Base-by-base conservation (phyloP, 2,329 filamentous ascomycete genomes). In the Pezicula radicicola region DNA sequence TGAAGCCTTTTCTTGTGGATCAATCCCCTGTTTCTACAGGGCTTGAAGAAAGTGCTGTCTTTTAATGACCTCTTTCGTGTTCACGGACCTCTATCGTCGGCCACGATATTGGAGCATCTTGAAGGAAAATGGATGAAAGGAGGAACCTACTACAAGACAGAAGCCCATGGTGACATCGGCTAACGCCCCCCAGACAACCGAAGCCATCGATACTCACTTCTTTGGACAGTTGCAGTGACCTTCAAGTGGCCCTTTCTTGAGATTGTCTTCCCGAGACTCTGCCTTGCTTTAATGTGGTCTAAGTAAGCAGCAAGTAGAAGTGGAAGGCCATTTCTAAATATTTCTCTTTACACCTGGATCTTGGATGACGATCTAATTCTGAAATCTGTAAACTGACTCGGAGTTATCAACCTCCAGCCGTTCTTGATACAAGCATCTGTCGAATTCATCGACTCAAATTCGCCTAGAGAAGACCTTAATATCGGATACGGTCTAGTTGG, bases 1-100 rank as follows among this genome's bases (percentile, higher is more conserved):
- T 60, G 64, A 12, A 59, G 60, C 16, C 53, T 68, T 18, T 65
- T 66, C 51, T 62, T 49, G 49, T 70, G 66, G 66, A 50, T 69
- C 5, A 68, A 67, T 37, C 52, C 51, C 13, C 47, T 69, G 7
- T 65, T 70, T 46, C 19, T 55, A 9, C 10, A 46, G 10, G 66
- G 67, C 1, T 66, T 58, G 42, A 51, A 51, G 8, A 62, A 53
- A 12, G 48, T 64, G 10, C 49, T 69, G 6, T 53, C 51, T 2
- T 50, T 64, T 13, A 57, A 66, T 3, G 55, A 60, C 44, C 57
- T 69, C 10, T 30, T 28, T 27, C 42, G 33, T 15, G 42, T 50
- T 19, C 35, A 48, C 30, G 36, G 21, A 47, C 18, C 28, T 16
- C 35, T 53, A 21, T 27, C 37, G 19, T 46, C 51, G 7, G 18